Conservation (phyloP, 768 basidiomycete species). For the Amanita pseudoporphyria region DNA sequence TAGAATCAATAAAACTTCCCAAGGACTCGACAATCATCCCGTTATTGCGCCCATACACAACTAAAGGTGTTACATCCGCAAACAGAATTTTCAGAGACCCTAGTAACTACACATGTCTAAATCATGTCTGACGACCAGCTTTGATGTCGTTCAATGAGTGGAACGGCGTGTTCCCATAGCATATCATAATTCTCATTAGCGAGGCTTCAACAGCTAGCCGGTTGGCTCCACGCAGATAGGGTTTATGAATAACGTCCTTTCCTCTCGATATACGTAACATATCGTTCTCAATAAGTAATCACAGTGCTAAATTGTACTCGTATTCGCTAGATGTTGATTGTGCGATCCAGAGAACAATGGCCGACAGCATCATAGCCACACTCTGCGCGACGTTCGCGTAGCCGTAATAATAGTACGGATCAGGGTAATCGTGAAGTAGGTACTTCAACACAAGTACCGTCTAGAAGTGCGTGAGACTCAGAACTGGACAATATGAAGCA, state of each 20-base stretch:
- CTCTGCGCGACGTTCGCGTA: constrained; percentile 85
- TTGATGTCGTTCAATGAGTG: too few species aligned
- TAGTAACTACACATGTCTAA: too few species aligned
- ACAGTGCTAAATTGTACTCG: constrained; percentile 75
- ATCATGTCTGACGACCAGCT: too few species aligned
- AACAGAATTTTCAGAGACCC: too few species aligned
- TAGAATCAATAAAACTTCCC: too few species aligned
- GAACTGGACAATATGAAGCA: neutral
- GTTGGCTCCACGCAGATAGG: too few species aligned
- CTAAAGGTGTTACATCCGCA: too few species aligned
- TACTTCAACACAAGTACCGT: constrained; percentile 82
- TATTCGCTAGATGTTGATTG: constrained; percentile 74
- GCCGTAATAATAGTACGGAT: constrained; percentile 74
- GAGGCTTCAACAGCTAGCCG: too few species aligned
- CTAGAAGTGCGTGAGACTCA: constrained; percentile 26
- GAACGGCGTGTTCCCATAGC: too few species aligned
- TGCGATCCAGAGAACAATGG: constrained; percentile 79
- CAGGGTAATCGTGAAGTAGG: constrained; percentile 51
- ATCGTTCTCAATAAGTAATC: constrained; percentile 4
- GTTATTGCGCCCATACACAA: too few species aligned
- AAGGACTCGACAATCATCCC: too few species aligned
- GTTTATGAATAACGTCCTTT: neutral
- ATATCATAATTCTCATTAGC: too few species aligned
- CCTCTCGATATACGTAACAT: neutral
- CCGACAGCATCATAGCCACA: constrained; percentile 66